Evolutionary conservation across 2,329 filamentous ascomycete species (phyloP).

Genomic region (Colletotrichum zoysiae): DNA sequence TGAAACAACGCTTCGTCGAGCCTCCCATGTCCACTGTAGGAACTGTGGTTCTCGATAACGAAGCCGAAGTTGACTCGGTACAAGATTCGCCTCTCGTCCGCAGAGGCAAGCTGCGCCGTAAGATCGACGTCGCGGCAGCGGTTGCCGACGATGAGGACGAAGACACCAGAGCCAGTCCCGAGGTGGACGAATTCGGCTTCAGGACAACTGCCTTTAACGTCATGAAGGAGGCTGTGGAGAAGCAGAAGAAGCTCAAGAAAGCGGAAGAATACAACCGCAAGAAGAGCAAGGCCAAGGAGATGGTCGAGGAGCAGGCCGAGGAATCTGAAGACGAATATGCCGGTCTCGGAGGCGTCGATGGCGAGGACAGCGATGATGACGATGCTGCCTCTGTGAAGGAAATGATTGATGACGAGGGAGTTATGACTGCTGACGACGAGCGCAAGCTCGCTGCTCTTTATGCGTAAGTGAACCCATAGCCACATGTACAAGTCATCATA

Average conservation of each 20-base stretch:
- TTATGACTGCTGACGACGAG: slow-evolving; percentile 79
- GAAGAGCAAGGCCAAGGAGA: slow-evolving; percentile 86
- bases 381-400: slow-evolving; percentile 79
- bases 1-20: slow-evolving; percentile 75
- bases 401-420: slow-evolving; percentile 90
- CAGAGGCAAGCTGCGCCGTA: slow-evolving; percentile 67
- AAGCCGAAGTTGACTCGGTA: slow-evolving; percentile 54
- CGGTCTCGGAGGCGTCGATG: slow-evolving; percentile 88
- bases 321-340: slow-evolving; percentile 99
- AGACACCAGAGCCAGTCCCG: slow-evolving; percentile 41
- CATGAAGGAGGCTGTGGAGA: slow-evolving; percentile 75
- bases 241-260: slow-evolving; percentile 64
- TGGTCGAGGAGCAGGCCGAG: slow-evolving; percentile 93
- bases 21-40: slow-evolving; percentile 77
- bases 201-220: slow-evolving; percentile 71
- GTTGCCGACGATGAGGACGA: slow-evolving; percentile 58
- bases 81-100: slow-evolving; percentile 76
- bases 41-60: slow-evolving; percentile 69
- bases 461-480: slow-evolving; percentile 74
- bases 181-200: slow-evolving; percentile 54
- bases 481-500: slow-evolving; percentile 2
- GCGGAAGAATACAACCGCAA: slow-evolving; percentile 81
- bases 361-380: slow-evolving; percentile 84
- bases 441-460: slow-evolving; percentile 86
- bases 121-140: slow-evolving; percentile 54